Percentiles rank a stretch among this genome's conserved stretches.
These are phyloP conservation scores for Chromera velia DNA, from an alignment of 73 alveolate genomes.

Conservation along the genomic window DNA sequence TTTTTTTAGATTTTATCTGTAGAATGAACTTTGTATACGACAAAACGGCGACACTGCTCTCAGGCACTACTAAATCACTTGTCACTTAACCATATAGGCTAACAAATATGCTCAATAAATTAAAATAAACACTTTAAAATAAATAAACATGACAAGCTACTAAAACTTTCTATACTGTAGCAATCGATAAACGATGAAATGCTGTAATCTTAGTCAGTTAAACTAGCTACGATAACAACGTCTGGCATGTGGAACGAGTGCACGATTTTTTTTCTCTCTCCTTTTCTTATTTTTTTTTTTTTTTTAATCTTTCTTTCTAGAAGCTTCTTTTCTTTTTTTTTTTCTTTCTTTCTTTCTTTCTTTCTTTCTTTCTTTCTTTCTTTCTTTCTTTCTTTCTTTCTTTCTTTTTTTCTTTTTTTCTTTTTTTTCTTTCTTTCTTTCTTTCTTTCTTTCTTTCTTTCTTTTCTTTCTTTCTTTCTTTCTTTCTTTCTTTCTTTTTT, in stretches of 20 bases:
- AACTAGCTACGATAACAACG: neutral
- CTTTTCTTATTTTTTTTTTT: neutral
- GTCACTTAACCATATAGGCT: neutral
- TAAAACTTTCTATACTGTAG: too few species aligned
- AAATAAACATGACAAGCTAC: too few species aligned
- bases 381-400: neutral
- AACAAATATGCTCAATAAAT: too few species aligned
- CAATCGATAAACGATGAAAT: neutral
- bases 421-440: neutral
- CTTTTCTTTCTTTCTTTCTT: neutral
- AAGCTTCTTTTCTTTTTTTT: neutral
- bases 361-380: neutral
- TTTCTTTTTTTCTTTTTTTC: neutral
- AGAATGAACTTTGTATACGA: neutral
- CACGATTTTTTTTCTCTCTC: neutral
- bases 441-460: neutral
- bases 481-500: neutral
- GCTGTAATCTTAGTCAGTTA: neutral
- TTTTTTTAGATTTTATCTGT: neutral
- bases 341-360: neutral
- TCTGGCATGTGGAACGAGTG: neutral
- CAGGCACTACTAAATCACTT: neutral
- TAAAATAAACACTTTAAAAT: too few species aligned
- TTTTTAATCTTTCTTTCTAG: neutral
- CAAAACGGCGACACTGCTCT: neutral